A percentile compares a stretch with the other conserved stretches of the same genome.
phyloP scores from a whole-genome alignment of 2,329 filamentous ascomycete species.

The Ceratocystis diversiconidia region DNA sequence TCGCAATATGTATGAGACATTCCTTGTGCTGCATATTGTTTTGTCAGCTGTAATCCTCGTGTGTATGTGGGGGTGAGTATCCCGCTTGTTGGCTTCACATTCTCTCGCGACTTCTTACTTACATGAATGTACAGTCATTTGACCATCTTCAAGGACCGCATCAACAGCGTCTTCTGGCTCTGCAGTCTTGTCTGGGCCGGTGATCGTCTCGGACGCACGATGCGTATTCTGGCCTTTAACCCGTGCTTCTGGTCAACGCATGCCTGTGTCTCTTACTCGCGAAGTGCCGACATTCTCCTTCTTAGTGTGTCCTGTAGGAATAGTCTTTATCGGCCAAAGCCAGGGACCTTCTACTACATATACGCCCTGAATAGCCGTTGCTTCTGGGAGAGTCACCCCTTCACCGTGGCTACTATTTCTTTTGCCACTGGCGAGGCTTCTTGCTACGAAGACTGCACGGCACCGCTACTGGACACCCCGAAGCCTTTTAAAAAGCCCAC shows the following conservation, averaged over 20 bases:
- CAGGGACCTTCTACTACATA: constrained; percentile 35
- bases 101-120: constrained; percentile 20
- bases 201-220: constrained; percentile 34
- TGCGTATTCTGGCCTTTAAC: constrained; percentile 31
- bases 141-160: constrained; percentile 31
- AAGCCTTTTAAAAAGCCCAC: background rate
- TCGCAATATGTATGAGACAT: constrained; percentile 38
- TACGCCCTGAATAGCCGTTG: constrained; percentile 28
- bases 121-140: constrained; percentile 29
- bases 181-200: constrained; percentile 35
- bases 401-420: constrained; percentile 30
- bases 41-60: constrained; percentile 37
- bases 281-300: constrained; percentile 30
- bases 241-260: constrained; percentile 25
- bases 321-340: constrained; percentile 25
- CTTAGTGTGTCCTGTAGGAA: constrained; percentile 27
- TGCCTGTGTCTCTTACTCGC: constrained; percentile 26
- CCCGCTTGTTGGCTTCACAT: background rate
- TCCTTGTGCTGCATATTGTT: constrained; percentile 36
- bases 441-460: constrained; percentile 23
- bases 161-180: constrained; percentile 34
- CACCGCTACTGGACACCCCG: constrained; percentile 24
- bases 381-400: constrained; percentile 38
- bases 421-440: background rate
- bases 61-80: constrained; percentile 37